Conservation (phyloP, 2,329 filamentous ascomycete genomes). For the Hymenoscyphus occultus region DNA sequence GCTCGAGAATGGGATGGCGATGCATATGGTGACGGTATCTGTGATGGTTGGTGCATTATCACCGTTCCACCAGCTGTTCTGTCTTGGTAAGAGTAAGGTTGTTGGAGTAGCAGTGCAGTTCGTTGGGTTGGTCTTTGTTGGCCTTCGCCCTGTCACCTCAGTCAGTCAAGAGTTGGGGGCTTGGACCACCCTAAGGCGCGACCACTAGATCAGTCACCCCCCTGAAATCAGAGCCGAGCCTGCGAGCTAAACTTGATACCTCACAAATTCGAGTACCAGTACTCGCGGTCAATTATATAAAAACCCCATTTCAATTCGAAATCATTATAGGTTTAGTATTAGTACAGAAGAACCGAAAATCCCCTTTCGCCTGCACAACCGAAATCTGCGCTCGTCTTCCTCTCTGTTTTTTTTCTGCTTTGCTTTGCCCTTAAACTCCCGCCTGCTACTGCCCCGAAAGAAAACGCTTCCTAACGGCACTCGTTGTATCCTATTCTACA, state of each 20-base stretch:
- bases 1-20: neutral
- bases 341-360: neutral
- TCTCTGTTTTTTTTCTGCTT: neutral
- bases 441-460: neutral
- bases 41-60: neutral
- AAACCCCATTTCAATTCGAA: neutral
- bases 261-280: too few relatives aligned
- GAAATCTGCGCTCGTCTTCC: neutral
- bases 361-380: neutral
- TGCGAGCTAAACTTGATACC: too few relatives aligned
- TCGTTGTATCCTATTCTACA: neutral
- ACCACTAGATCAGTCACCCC: too few relatives aligned
- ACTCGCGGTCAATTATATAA: neutral
- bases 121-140: too few relatives aligned
- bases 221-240: too few relatives aligned
- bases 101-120: too few relatives aligned
- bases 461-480: neutral
- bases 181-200: too few relatives aligned
- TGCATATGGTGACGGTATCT: too few relatives aligned
- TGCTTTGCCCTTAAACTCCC: neutral
- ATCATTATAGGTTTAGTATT: constrained; percentile 1
- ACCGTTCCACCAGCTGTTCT: neutral
- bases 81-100: neutral
- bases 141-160: too few relatives aligned
- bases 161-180: too few relatives aligned